Conservation (phyloP, 2,329 filamentous ascomycete genomes). For the Sordariomycetes sp. region DNA sequence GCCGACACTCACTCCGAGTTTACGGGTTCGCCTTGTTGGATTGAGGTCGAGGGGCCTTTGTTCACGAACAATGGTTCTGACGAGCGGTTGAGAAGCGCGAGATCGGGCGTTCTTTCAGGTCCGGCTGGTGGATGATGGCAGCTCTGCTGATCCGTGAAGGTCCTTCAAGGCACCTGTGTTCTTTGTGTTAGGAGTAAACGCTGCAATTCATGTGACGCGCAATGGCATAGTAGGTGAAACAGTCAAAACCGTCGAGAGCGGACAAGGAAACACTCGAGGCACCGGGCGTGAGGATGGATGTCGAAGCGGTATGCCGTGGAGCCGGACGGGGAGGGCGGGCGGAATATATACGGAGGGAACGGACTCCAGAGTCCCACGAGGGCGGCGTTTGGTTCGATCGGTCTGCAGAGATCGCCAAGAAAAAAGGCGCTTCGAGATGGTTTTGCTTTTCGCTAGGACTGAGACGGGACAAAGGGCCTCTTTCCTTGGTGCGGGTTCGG, state of each 20-base stretch:
- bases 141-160: constrained; percentile 4
- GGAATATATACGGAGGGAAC: neutral
- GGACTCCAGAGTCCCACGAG: neutral
- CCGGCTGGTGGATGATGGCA: constrained; percentile 3
- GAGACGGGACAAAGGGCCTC: no score
- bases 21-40: neutral
- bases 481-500: neutral
- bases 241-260: neutral
- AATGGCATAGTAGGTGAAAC: neutral
- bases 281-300: neutral
- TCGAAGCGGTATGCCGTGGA: neutral
- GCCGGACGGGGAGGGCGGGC: neutral
- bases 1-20: neutral
- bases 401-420: neutral
- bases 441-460: neutral
- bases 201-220: neutral
- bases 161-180: constrained; percentile 4
- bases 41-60: neutral
- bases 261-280: neutral
- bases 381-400: neutral
- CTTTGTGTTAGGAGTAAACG: neutral
- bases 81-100: neutral
- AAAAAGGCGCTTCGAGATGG: neutral
- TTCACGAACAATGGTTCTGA: neutral
- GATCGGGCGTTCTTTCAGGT: constrained; percentile 3